phyloP scores from a whole-genome alignment of 2,329 filamentous ascomycete species.

The Eutypella sp. region DNA sequence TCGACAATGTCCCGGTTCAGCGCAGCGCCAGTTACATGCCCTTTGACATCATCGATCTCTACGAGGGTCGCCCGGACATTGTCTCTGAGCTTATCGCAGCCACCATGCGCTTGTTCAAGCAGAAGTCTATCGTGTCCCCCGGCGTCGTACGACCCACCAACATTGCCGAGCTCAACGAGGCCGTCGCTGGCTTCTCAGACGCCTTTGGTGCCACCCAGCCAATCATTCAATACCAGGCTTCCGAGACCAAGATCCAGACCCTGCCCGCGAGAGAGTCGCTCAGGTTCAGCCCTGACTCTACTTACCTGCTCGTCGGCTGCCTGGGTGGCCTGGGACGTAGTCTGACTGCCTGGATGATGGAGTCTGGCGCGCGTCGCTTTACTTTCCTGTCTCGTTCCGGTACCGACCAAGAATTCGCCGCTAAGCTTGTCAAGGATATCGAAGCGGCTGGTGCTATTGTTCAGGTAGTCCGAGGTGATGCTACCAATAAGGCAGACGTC shows the following conservation, averaged over 20 bases:
- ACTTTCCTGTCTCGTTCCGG: constrained; percentile 29
- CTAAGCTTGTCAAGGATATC: constrained; percentile 8
- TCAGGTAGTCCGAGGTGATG: constrained; percentile 10
- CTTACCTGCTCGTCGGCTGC: constrained; percentile 32
- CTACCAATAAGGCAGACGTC: constrained; percentile 5
- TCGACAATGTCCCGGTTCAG: constrained; percentile 16
- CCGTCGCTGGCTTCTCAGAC: constrained; percentile 15
- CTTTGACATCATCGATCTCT: constrained; percentile 19
- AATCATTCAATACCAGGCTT: constrained; percentile 11
- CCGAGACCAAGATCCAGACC: constrained; percentile 8
- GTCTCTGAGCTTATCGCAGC: constrained; percentile 9
- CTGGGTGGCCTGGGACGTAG: constrained; percentile 31
- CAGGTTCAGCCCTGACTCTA: constrained; percentile 7
- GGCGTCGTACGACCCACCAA: constrained; percentile 3
- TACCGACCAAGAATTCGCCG: constrained; percentile 19
- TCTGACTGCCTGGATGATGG: constrained; percentile 29
- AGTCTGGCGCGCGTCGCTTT: constrained; percentile 26
- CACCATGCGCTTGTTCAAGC: constrained; percentile 5
- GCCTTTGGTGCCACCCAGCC: constrained; percentile 9
- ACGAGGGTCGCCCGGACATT: constrained; percentile 9
- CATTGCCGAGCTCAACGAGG: constrained; percentile 12
- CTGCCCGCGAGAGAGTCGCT: constrained; percentile 4
- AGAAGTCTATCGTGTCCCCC: constrained; percentile 5
- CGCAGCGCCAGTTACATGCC: constrained; percentile 21
- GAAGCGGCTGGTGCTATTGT: constrained; percentile 6